phyloP scores from a whole-genome alignment of 192 early-diverging fungal species.

The Entomortierella lignicola region DNA sequence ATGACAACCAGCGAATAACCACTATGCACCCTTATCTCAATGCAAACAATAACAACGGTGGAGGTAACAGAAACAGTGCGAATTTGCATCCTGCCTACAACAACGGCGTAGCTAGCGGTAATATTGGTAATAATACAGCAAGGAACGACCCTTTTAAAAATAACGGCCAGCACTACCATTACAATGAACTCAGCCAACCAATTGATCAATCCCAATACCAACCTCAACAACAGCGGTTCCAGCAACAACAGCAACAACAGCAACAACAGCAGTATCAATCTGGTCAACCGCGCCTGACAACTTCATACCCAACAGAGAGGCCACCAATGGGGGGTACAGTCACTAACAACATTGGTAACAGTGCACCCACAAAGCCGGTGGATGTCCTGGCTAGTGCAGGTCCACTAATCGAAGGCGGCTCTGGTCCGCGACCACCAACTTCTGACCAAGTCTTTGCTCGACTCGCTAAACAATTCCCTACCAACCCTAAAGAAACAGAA shows the following conservation, averaged over 20 bases:
- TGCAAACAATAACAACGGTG: conserved; percentile 1
- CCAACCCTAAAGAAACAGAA: conserved; percentile 30
- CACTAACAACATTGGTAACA: conserved; percentile 1
- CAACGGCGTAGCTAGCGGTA: not conserved
- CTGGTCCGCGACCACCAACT: not conserved
- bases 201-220: conserved; percentile 2
- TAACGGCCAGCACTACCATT: not conserved
- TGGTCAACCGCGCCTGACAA: conserved; percentile 25
- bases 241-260: conserved; percentile 1
- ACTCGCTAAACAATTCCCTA: conserved; percentile 25
- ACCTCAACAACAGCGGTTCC: conserved; percentile 5
- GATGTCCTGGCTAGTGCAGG: conserved; percentile 31
- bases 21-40: not conserved
- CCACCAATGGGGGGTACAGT: not conserved
- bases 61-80: conserved; percentile 15
- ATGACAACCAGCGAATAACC: conserved; percentile 2
- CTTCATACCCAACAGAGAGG: conserved; percentile 29
- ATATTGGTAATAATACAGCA: not conserved
- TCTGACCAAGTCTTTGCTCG: conserved; percentile 41
- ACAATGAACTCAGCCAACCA: not conserved
- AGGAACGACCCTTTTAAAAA: not conserved
- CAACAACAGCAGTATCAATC: conserved; percentile 4
- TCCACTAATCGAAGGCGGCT: conserved; percentile 29
- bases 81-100: not conserved
- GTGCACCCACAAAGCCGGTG: conserved; percentile 14